These are phyloP conservation scores for Kodamaea kakaduensis DNA, from an alignment of 805 yeast species.

Conservation along the genomic window DNA sequence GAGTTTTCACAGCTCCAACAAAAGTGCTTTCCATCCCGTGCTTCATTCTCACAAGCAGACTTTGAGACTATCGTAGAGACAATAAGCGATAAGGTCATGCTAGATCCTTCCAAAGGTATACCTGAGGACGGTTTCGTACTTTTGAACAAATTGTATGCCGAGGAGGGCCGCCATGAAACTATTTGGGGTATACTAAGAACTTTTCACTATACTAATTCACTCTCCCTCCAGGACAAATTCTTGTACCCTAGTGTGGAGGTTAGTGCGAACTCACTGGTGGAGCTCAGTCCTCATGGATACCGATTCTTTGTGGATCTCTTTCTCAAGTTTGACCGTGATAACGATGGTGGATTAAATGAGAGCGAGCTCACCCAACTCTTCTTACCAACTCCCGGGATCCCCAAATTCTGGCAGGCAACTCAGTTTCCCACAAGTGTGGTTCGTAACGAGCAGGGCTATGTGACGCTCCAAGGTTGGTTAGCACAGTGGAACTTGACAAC, in stretches of 20 bases:
- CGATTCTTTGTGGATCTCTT: conserved; percentile 88
- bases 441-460: conserved; percentile 82
- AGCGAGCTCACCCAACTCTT: conserved; percentile 66
- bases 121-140: conserved; percentile 71
- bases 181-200: conserved; percentile 91
- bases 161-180: conserved; percentile 92
- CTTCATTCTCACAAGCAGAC: conserved; percentile 26
- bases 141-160: conserved; percentile 79
- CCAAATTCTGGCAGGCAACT: conserved; percentile 78
- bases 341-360: conserved; percentile 91
- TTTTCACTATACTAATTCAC: conserved; percentile 87
- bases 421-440: conserved; percentile 87
- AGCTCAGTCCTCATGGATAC: conserved; percentile 88
- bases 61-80: conserved; percentile 36
- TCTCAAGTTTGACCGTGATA: conserved; percentile 83
- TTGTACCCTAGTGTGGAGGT: conserved; percentile 79
- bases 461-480: conserved; percentile 95
- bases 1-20: conserved; percentile 70
- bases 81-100: conserved; percentile 21
- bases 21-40: conserved; percentile 62
- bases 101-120: conserved; percentile 46
- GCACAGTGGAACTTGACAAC: conserved; percentile 99
- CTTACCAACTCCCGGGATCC: conserved; percentile 90
- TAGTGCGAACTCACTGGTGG: conserved; percentile 74
- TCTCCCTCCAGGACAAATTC: conserved; percentile 75